A percentile compares a stretch with the other conserved stretches of the same genome.
phyloP scores from a whole-genome alignment of 306 rosid genomes.

The Dryas drummondii region DNA sequence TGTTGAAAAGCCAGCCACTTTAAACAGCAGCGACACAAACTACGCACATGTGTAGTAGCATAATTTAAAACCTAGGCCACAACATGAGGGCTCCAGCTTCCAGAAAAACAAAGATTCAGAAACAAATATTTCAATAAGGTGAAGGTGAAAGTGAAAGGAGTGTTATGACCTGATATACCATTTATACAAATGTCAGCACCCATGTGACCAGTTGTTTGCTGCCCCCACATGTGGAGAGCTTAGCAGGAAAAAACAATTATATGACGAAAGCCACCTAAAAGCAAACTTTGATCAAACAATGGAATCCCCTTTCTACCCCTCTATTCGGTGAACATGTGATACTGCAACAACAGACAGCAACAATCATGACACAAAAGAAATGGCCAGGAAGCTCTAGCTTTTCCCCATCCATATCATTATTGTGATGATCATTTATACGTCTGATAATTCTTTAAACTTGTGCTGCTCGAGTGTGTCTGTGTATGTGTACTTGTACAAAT shows the following conservation, averaged over 20 bases:
- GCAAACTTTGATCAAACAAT: slow-evolving; percentile 22
- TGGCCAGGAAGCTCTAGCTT: neutral
- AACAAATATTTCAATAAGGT: slow-evolving; percentile 36
- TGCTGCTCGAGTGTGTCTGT: neutral
- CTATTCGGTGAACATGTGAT: slow-evolving; percentile 16
- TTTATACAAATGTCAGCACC: slow-evolving; percentile 44
- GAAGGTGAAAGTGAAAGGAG: slow-evolving; percentile 28
- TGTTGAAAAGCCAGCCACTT: neutral
- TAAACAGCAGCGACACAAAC: neutral
- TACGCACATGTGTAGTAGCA: neutral
- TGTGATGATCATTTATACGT: too few relatives aligned
- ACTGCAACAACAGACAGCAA: slow-evolving; percentile 11
- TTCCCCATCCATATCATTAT: neutral
- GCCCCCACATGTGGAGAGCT: slow-evolving; percentile 38
- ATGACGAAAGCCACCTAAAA: slow-evolving; percentile 37
- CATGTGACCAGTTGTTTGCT: slow-evolving; percentile 42
- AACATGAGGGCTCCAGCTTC: slow-evolving; percentile 25
- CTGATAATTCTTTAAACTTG: neutral
- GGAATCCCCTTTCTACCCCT: slow-evolving; percentile 25
- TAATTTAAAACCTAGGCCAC: too few relatives aligned
- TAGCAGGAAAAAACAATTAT: slow-evolving; percentile 21
- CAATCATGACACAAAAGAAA: slow-evolving; percentile 3
- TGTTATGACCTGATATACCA: slow-evolving; percentile 15
- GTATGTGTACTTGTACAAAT: neutral
- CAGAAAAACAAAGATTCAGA: slow-evolving; percentile 30